Evolutionary conservation across 1,139 yeast species (phyloP).

Genomic region (Diutina neorugosa): DNA sequence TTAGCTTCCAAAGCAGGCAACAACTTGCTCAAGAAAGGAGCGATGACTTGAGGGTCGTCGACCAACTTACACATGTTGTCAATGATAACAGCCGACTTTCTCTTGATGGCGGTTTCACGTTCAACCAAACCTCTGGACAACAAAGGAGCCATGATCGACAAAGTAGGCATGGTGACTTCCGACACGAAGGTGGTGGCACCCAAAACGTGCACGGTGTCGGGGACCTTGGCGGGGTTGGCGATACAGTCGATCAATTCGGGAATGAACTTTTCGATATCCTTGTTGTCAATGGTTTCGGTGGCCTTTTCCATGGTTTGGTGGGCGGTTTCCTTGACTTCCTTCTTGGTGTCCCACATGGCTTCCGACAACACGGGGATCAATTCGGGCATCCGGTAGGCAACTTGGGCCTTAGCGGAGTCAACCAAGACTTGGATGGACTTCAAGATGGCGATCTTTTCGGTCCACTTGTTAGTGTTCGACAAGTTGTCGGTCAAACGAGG

Average conservation of each 20-base stretch:
- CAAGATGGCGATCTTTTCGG: slow-evolving; percentile 89
- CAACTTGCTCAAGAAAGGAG: slow-evolving; percentile 93
- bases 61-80: slow-evolving; percentile 99
- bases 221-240: slow-evolving; percentile 92
- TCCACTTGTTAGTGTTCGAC: slow-evolving; percentile 83
- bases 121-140: slow-evolving; percentile 98
- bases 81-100: slow-evolving; percentile 98
- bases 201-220: slow-evolving; percentile 95
- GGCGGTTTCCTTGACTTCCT: slow-evolving; percentile 95
- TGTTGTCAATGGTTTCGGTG: slow-evolving; percentile 96
- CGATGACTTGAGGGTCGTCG: slow-evolving; percentile 99
- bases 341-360: slow-evolving; percentile 99
- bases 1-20: slow-evolving; percentile 93
- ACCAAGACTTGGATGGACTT: slow-evolving; percentile 78
- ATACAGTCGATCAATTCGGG: slow-evolving; percentile 96
- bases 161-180: slow-evolving; percentile 98
- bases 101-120: slow-evolving; percentile 98
- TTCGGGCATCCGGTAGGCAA: slow-evolving; percentile 98
- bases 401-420: slow-evolving; percentile 89
- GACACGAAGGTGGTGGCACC: slow-evolving; percentile 99
- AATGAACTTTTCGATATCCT: slow-evolving; percentile 98
- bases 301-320: slow-evolving; percentile 91
- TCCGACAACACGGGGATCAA: slow-evolving; percentile 96
- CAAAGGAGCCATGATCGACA: slow-evolving; percentile 98
- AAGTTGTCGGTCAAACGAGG: slow-evolving; percentile 69